Conservation (phyloP, 2,329 filamentous ascomycete species). For the Cercospora sp. region DNA sequence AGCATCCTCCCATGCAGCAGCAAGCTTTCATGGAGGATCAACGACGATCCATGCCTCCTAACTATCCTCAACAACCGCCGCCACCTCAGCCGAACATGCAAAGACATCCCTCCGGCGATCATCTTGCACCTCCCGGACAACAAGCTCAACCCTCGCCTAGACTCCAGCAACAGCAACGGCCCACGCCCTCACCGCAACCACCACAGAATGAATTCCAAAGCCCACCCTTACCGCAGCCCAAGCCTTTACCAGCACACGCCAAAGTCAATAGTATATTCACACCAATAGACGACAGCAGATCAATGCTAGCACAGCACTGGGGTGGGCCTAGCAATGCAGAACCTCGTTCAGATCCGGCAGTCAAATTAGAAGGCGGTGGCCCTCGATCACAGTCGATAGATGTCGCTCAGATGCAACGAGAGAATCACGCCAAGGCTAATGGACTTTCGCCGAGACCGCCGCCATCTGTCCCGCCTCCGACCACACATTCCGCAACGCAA, state of each 20-base stretch:
- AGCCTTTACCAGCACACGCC: conserved; percentile 57
- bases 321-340: conserved; percentile 55
- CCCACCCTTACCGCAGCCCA: conserved; percentile 61
- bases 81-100: conserved; percentile 58
- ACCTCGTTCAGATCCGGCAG: conserved; percentile 46
- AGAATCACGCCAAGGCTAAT: conserved; percentile 41
- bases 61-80: conserved; percentile 58
- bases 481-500: conserved; percentile 33
- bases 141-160: conserved; percentile 28
- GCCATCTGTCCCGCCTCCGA: conserved; percentile 35
- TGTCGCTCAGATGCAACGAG: conserved; percentile 57
- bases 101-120: conserved; percentile 30
- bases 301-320: conserved; percentile 80
- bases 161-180: conserved; percentile 34
- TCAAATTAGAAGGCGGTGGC: conserved; percentile 45
- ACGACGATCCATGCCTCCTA: conserved; percentile 69
- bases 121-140: conserved; percentile 39
- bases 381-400: conserved; percentile 66
- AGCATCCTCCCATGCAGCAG: conserved; percentile 58
- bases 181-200: conserved; percentile 52
- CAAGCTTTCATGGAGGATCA: conserved; percentile 76
- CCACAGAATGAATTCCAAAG: conserved; percentile 54
- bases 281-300: conserved; percentile 89
- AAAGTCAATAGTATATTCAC: conserved; percentile 95
- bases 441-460: conserved; percentile 59